These are phyloP conservation scores for Rhizophagus clarus DNA, from an alignment of 192 early-diverging fungal genomes.

Conservation along the genomic window DNA sequence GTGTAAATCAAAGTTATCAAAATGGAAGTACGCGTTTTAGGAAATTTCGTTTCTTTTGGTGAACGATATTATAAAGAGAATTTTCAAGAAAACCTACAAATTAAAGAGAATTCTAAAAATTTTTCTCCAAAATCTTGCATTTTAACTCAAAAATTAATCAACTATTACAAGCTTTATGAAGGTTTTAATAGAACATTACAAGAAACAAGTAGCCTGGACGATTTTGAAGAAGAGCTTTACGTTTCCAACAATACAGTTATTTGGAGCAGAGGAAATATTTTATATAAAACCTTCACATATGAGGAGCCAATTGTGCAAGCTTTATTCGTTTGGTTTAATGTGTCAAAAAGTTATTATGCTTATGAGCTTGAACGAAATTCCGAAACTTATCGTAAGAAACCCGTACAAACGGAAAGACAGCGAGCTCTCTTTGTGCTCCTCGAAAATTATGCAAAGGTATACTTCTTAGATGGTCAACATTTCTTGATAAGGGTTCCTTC, in stretches of 20 bases:
- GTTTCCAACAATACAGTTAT: conserved; percentile 36
- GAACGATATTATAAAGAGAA: not conserved
- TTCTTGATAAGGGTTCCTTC: conserved; percentile 45
- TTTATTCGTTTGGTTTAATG: conserved; percentile 44
- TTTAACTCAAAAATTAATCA: not conserved
- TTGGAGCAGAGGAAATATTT: conserved; percentile 43
- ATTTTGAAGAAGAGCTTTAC: conserved; percentile 43
- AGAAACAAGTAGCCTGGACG: not conserved
- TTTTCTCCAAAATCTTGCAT: not conserved
- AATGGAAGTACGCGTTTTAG: conserved; percentile 33
- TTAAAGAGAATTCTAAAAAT: not conserved
- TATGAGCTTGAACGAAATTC: conserved; percentile 17
- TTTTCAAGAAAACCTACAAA: not conserved
- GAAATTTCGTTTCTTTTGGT: conserved; percentile 28
- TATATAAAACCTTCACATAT: conserved; percentile 41
- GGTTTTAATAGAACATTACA: not conserved
- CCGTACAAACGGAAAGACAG: conserved; percentile 14
- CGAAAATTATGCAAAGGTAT: conserved; percentile 37
- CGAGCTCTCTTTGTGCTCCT: conserved; percentile 42
- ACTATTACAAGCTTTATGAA: conserved; percentile 12
- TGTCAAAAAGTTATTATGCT: conserved; percentile 30
- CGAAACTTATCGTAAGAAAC: not conserved
- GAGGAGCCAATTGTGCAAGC: conserved; percentile 40
- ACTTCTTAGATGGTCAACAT: conserved; percentile 41
- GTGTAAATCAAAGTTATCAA: not conserved